Conservation (phyloP, 2,329 filamentous ascomycete genomes). For the Pestalotiopsis sp. region DNA sequence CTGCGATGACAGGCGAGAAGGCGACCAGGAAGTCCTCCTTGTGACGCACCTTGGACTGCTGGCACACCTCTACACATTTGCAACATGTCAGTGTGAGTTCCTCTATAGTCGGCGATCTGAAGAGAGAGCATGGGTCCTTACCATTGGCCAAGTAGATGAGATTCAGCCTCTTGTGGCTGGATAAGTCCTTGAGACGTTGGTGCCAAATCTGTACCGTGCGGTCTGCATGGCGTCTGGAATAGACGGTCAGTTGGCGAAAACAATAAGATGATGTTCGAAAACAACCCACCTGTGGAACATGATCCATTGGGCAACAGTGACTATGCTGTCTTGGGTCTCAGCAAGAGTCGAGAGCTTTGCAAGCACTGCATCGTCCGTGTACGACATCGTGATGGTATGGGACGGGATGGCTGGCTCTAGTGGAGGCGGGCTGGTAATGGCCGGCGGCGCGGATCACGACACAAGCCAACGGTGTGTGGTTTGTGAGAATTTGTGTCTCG, state of each 20-base stretch:
- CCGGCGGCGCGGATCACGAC: neutral
- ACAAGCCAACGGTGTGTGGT: neutral
- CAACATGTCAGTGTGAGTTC: constrained; percentile 15
- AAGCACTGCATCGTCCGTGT: constrained; percentile 92
- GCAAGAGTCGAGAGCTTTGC: constrained; percentile 94
- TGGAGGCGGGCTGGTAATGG: neutral
- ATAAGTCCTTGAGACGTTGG: constrained; percentile 84
- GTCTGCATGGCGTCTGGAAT: constrained; percentile 80
- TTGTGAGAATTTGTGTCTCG: neutral
- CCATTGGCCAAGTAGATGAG: constrained; percentile 95
- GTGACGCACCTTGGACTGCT: constrained; percentile 90
- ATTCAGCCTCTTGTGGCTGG: constrained; percentile 83
- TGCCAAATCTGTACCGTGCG: constrained; percentile 92
- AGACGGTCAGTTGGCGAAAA: constrained; percentile 9
- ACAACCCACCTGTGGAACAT: constrained; percentile 89
- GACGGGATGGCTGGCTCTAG: neutral
- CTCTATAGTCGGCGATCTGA: neutral
- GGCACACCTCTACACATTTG: constrained; percentile 76
- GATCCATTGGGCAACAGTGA: constrained; percentile 97
- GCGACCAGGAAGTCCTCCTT: constrained; percentile 93
- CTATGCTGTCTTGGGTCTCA: constrained; percentile 96
- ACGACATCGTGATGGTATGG: constrained; percentile 69
- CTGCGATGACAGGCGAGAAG: constrained; percentile 88
- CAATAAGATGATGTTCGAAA: neutral
- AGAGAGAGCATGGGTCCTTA: constrained; percentile 42